Conservation (phyloP, 176 grass and related monocot genomes). For the Metroxylon sagu region DNA sequence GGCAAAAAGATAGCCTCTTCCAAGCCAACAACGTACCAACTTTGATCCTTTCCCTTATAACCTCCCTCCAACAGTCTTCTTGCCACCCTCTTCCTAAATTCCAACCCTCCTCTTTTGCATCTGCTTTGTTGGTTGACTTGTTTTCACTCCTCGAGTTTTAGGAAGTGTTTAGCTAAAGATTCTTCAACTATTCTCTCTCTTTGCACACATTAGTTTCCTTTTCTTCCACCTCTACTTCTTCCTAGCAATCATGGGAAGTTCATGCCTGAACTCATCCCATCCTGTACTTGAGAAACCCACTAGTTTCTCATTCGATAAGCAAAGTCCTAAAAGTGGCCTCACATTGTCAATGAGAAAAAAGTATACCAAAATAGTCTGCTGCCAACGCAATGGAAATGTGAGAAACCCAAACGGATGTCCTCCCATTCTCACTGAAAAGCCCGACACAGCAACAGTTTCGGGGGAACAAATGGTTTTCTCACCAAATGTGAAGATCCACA, state of each 20-base stretch:
- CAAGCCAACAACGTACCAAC: conserved; percentile 10
- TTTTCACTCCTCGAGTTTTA: conserved; percentile 14
- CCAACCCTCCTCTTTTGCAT: neutral
- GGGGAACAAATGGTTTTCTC: neutral
- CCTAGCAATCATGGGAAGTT: conserved; percentile 53
- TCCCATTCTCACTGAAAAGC: too few species aligned
- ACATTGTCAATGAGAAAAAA: conserved; percentile 4
- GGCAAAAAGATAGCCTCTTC: conserved; percentile 55
- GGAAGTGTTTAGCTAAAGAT: conserved; percentile 24
- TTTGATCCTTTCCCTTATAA: conserved; percentile 23
- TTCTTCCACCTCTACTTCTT: conserved; percentile 26
- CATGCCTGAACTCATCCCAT: conserved; percentile 53
- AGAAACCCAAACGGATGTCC: neutral
- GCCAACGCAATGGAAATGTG: conserved; percentile 12
- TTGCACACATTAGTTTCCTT: conserved; percentile 10
- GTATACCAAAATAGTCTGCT: neutral
- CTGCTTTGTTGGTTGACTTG: conserved; percentile 53
- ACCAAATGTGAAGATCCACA: too few species aligned
- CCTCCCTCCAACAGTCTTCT: conserved; percentile 21
- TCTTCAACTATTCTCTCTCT: conserved; percentile 23
- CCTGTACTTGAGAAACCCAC: conserved; percentile 19
- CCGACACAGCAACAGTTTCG: neutral
- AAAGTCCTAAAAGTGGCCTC: conserved; percentile 5
- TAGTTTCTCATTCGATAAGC: conserved; percentile 1
- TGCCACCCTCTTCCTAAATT: too few species aligned